Conservation (phyloP, 31 red algal genomes). For the Pterothamnion heteromorphum region DNA sequence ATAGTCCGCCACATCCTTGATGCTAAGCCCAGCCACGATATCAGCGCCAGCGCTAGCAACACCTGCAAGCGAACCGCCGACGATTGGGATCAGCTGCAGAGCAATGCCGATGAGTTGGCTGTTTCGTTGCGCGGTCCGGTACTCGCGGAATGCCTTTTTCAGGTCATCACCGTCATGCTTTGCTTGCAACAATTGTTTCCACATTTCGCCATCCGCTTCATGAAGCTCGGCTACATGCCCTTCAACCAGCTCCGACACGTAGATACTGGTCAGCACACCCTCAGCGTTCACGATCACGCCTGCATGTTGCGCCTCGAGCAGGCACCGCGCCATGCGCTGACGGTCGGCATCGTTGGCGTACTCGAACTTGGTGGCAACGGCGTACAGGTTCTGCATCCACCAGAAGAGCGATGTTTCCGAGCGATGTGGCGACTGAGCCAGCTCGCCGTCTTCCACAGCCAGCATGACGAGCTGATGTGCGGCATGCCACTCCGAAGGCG, state of each 20-base stretch:
- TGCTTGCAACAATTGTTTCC: background rate
- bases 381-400: constrained; percentile 24
- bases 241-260: background rate
- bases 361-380: background rate
- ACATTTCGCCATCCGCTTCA: background rate
- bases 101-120: constrained; percentile 17
- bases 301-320: background rate
- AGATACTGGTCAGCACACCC: background rate
- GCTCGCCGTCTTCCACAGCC: background rate
- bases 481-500: constrained; percentile 29
- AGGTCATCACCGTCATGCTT: background rate
- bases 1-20: background rate
- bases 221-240: background rate
- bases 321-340: background rate
- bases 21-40: background rate
- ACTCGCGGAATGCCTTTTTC: background rate
- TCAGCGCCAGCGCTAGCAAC: background rate
- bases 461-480: constrained; percentile 31
- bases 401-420: background rate
- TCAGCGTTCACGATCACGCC: constrained; percentile 10
- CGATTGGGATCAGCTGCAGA: constrained; percentile 39
- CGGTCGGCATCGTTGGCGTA: background rate
- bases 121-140: background rate
- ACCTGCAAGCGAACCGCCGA: background rate
- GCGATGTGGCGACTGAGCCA: background rate